Conservation (phyloP, 2,329 filamentous ascomycete species). For the Arthroderma uncinatum region DNA sequence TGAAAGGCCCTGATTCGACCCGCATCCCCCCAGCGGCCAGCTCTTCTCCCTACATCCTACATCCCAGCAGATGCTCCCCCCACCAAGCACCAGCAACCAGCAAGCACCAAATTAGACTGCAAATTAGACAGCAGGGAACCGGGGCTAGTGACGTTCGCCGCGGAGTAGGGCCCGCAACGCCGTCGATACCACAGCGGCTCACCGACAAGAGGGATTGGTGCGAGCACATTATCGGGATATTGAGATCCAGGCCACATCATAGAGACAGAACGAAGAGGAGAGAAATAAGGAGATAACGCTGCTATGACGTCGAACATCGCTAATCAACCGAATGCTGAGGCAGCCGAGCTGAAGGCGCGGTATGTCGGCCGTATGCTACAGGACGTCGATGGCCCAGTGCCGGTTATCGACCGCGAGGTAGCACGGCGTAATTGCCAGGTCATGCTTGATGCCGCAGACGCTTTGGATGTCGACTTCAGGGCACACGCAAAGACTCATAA, state of each 20-base stretch:
- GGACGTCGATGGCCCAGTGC: constrained; percentile 53
- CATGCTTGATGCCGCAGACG: constrained; percentile 56
- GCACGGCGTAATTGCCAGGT: constrained; percentile 55
- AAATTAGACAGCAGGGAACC: too few relatives aligned
- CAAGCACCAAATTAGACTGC: neutral
- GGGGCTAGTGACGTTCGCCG: too few relatives aligned
- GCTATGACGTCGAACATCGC: neutral
- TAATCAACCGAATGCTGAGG: neutral
- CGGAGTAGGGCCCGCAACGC: too few relatives aligned
- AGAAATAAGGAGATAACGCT: neutral
- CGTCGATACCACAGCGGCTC: too few relatives aligned
- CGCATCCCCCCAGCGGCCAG: too few relatives aligned
- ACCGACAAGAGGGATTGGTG: too few relatives aligned
- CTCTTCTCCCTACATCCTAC: too few relatives aligned
- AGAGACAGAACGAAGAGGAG: neutral
- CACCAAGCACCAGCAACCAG: neutral
- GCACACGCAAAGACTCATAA: constrained; percentile 78
- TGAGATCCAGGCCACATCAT: too few relatives aligned
- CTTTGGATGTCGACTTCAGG: constrained; percentile 54
- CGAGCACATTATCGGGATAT: too few relatives aligned
- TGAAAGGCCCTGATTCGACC: too few relatives aligned
- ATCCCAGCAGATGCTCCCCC: neutral
- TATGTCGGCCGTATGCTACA: constrained; percentile 51
- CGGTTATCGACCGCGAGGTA: constrained; percentile 55
- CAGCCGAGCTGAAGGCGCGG: constrained; percentile 12